Base-by-base conservation (phyloP, 2,329 filamentous ascomycete genomes). In the Neonectria hederae region DNA sequence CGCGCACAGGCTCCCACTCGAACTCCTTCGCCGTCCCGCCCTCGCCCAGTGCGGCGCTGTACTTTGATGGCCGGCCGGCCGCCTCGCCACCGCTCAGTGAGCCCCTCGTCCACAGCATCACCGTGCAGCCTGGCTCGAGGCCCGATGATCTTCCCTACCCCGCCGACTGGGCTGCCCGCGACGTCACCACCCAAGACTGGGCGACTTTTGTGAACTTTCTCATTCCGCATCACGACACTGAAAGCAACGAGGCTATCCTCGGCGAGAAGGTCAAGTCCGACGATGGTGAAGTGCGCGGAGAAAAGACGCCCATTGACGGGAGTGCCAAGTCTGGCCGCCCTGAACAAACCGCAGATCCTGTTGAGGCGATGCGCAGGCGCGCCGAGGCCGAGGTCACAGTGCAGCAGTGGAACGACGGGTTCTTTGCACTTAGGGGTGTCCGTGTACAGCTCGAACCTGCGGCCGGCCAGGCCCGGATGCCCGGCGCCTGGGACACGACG, bases 131-230 rank as follows among this genome's bases (percentile, higher is more conserved):
- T 3, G 62, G 73, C 32, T 80, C 79, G n/a, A 70, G 75, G 3
- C 80, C 83, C 0, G 76, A 79, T 6, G 79, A 83, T 56, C 76
- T 87, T 10, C 82, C 84, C 0, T 85, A 81, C 57, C 79, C 76
- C 1, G 55, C 68, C 10, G 76, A 76, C 32, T 80, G 80, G 71
- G 76, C 73, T 6, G 68, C 67, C 5, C 81, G 81, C 42, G 84
- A 86, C 56, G 79, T 87, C 13, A 81, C 77, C 1, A 68, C 76
- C 14, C 82, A 85, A 69, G 87, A 89, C 71, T 89, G 87, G 87
- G 80, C 82, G 38, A 88, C 86, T 0, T 89, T 89, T 74, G 68
- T 86, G 49, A 88, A 88, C 69, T 84, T 83, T 64, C 74, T 89
- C 17, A 73, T 89, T 22, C 86, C 87, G 0, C 76, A 84, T 57